A percentile compares a stretch with the other conserved stretches of the same genome.
These are phyloP conservation scores for Olyra latifolia DNA, from an alignment of 176 grass and related monocot genomes.

Conservation along the genomic window DNA sequence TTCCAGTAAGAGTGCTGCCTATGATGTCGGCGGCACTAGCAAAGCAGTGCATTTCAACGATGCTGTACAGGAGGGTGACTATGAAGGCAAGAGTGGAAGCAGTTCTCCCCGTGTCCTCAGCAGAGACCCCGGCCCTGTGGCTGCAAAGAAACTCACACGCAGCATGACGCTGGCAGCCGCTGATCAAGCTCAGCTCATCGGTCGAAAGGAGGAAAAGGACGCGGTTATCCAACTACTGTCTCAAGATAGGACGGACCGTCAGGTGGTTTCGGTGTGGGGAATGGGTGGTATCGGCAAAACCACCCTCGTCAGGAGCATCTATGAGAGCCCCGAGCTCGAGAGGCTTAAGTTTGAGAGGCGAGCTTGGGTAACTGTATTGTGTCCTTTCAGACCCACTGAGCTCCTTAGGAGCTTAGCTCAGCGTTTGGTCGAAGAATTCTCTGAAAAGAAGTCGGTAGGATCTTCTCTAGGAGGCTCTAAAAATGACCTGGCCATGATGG, in stretches of 20 bases:
- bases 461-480: too few relatives aligned
- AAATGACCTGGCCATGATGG: background rate
- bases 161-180: background rate
- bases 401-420: background rate
- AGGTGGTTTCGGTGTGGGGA: background rate
- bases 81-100: too few relatives aligned
- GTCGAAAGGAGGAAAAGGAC: background rate
- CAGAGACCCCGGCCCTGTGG: too few relatives aligned
- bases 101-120: too few relatives aligned
- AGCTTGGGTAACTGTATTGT: conserved; percentile 8
- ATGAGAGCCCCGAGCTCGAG: background rate
- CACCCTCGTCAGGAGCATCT: background rate
- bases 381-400: background rate
- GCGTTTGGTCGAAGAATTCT: background rate
- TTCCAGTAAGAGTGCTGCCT: too few relatives aligned
- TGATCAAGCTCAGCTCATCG: background rate
- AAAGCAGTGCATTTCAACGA: too few relatives aligned
- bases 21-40: too few relatives aligned
- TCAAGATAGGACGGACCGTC: background rate
- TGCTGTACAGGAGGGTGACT: too few relatives aligned
- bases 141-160: background rate
- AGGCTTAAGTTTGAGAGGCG: background rate
- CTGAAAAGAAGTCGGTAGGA: background rate
- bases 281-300: conserved; percentile 1
- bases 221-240: background rate